A percentile compares a stretch with the other conserved stretches of the same genome.
phyloP scores from a whole-genome alignment of 495 filamentous ascomycete genomes.

The Aspergillus carlsbadensis region DNA sequence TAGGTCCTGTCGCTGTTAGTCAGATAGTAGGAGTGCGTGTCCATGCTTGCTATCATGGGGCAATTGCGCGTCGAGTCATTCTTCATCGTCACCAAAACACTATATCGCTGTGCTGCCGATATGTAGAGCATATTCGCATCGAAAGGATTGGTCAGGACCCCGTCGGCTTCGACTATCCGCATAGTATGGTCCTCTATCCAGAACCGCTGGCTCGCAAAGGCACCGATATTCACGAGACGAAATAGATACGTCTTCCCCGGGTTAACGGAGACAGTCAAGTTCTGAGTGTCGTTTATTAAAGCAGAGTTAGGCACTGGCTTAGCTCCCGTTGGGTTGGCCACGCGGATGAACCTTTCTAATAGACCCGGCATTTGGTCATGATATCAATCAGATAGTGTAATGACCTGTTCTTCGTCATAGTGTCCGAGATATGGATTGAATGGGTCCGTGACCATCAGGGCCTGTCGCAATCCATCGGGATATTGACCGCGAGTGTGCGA shows the following conservation, averaged over 20 bases:
- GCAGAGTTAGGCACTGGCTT: constrained; percentile 65
- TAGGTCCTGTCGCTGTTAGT: constrained; percentile 56
- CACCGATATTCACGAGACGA: constrained; percentile 62
- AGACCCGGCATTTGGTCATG: too few relatives aligned
- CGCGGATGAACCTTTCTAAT: constrained; percentile 37
- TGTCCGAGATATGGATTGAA: too few relatives aligned
- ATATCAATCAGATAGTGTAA: too few relatives aligned
- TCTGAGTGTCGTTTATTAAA: constrained; percentile 60
- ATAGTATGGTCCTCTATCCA: constrained; percentile 52
- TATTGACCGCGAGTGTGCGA: too few relatives aligned
- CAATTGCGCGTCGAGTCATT: constrained; percentile 37
- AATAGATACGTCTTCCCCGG: constrained; percentile 56
- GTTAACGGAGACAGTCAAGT: constrained; percentile 35
- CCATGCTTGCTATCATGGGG: too few relatives aligned
- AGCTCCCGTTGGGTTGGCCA: constrained; percentile 1
- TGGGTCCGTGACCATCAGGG: too few relatives aligned
- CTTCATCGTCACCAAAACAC: constrained; percentile 57
- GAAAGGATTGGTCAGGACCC: constrained; percentile 56
- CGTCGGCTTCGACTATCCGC: constrained; percentile 66
- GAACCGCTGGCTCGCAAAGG: constrained; percentile 42
- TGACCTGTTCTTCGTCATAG: too few relatives aligned
- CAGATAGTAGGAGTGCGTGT: too few relatives aligned
- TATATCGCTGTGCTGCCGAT: constrained; percentile 65
- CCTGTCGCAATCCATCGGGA: too few relatives aligned
- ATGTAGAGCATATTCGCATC: constrained; percentile 55